Evolutionary conservation across 352 stramenopile species (phyloP), one percentile per base, ranked within the genome.

Genomic region (Phytophthora europaea): DNA sequence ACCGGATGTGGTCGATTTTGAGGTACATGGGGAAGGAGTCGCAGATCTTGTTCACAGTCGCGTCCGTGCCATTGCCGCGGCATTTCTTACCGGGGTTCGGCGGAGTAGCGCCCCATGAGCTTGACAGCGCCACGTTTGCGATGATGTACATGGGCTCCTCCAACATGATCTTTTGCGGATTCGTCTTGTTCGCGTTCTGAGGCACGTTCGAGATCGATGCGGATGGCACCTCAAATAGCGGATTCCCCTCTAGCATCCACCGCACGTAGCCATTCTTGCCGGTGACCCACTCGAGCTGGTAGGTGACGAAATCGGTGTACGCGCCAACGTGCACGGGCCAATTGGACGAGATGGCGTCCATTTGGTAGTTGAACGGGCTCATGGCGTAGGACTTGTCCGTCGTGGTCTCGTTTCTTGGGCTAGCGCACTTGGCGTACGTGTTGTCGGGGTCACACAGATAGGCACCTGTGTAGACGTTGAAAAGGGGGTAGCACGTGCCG

Each of bases 71-170:
- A 31, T 84, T 53, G 0, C 65, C 74, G n/a, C 77, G 63, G 34
- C 69, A 76, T 5, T 50, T 43, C 23, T 68, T 76, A 13, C 69
- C 69, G 6, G 69, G 48, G 10, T 76, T 76, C 2, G 69, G 69
- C n/a, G 69, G 69, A 1, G 69, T 72, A 6, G 69, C 69, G 36
- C 65, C 76, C 79, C 79, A 85, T 2, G 91, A 97, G 16, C 83
- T 96, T 2, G 92, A 97, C 47, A 99, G 83, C n/a, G 94, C 95
- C 9, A 93, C 95, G 70, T 99, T 99, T 54, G 98, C 85, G 64
- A 99, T 98, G 31, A 98, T 67, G 71, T 98, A 98, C 40, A 87
- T 92, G 1, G 93, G 95, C 74, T 99, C 95, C 63, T 95, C 89
- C n/a, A 96, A 84, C 77, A 98, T 98, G 71, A 84, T 93, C 80